Evolutionary conservation across 1,284 basidiomycete species (phyloP).

Genomic region (Hymenochaete sp.): DNA sequence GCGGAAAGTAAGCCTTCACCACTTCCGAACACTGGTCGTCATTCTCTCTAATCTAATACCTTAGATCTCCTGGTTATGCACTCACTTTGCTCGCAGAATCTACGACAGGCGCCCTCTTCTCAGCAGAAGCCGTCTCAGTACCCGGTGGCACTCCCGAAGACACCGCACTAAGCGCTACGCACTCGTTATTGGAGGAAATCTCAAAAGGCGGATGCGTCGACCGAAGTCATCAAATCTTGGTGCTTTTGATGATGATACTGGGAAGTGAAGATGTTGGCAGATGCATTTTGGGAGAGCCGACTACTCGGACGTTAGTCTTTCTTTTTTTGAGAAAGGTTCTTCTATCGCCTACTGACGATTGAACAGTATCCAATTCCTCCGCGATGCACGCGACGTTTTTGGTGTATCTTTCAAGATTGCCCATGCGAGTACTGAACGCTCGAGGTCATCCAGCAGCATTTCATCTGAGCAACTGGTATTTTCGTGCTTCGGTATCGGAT

Average conservation of each 20-base stretch:
- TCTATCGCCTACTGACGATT: not conserved
- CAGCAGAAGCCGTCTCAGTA: slow-evolving; percentile 76
- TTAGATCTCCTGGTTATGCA: slow-evolving; percentile 91
- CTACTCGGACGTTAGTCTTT: slow-evolving; percentile 64
- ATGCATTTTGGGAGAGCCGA: slow-evolving; percentile 79
- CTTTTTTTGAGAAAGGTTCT: slow-evolving; percentile 5
- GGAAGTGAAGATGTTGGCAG: slow-evolving; percentile 94
- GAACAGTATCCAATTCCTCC: slow-evolving; percentile 80
- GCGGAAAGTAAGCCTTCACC: slow-evolving; percentile 68
- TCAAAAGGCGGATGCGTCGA: slow-evolving; percentile 86
- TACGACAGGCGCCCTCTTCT: slow-evolving; percentile 85
- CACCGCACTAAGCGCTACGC: slow-evolving; percentile 74
- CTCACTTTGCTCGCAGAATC: slow-evolving; percentile 86
- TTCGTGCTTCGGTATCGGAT: slow-evolving; percentile 74
- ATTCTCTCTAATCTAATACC: not conserved
- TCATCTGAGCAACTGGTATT: slow-evolving; percentile 52
- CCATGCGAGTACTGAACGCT: slow-evolving; percentile 39
- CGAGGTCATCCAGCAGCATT: slow-evolving; percentile 32
- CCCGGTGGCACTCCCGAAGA: slow-evolving; percentile 78
- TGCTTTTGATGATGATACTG: slow-evolving; percentile 85
- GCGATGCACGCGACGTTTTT: slow-evolving; percentile 78
- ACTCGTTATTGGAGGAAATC: slow-evolving; percentile 73
- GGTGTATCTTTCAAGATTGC: slow-evolving; percentile 49
- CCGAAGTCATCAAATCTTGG: slow-evolving; percentile 81
- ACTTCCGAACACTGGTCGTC: not conserved